These are phyloP conservation scores for Butyriboletus loyo DNA, from an alignment of 768 basidiomycete species.

Conservation along the genomic window DNA sequence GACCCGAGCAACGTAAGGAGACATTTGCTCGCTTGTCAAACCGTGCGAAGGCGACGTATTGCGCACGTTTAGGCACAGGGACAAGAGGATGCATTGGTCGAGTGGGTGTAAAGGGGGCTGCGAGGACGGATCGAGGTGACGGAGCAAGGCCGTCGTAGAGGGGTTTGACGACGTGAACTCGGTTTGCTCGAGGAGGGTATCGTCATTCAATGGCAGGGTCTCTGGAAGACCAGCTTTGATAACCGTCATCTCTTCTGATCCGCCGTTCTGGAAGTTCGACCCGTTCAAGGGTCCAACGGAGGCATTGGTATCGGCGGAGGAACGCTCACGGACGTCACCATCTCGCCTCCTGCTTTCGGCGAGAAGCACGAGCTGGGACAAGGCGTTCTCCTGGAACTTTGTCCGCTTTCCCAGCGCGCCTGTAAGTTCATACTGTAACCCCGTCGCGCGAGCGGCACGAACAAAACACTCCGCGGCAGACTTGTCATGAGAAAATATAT, in stretches of 20 bases:
- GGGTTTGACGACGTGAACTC: constrained; percentile 78
- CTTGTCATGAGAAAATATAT: constrained; percentile 73
- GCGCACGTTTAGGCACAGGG: constrained; percentile 85
- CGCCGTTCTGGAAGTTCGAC: constrained; percentile 6
- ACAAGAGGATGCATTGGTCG: constrained; percentile 90
- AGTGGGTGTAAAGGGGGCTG: constrained; percentile 90
- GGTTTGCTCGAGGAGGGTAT: constrained; percentile 93
- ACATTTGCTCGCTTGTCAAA: constrained; percentile 88
- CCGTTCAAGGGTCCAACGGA: constrained; percentile 4
- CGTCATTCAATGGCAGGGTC: constrained; percentile 84
- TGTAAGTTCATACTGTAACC: constrained; percentile 85
- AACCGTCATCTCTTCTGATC: neutral
- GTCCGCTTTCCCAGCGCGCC: constrained; percentile 93
- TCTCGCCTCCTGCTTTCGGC: constrained; percentile 72
- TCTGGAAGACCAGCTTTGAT: constrained; percentile 54
- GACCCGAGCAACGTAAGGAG: constrained; percentile 87
- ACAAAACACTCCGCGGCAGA: constrained; percentile 75
- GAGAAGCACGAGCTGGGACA: constrained; percentile 88
- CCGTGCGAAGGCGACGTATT: constrained; percentile 90
- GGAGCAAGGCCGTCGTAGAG: constrained; percentile 46
- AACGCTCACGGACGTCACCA: constrained; percentile 9
- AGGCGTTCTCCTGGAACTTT: constrained; percentile 83
- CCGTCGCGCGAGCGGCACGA: constrained; percentile 70
- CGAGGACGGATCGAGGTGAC: constrained; percentile 74
- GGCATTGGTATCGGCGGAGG: constrained; percentile 5